phyloP scores from a whole-genome alignment of 257 asterid species.

The Anisodus acutangulus region DNA sequence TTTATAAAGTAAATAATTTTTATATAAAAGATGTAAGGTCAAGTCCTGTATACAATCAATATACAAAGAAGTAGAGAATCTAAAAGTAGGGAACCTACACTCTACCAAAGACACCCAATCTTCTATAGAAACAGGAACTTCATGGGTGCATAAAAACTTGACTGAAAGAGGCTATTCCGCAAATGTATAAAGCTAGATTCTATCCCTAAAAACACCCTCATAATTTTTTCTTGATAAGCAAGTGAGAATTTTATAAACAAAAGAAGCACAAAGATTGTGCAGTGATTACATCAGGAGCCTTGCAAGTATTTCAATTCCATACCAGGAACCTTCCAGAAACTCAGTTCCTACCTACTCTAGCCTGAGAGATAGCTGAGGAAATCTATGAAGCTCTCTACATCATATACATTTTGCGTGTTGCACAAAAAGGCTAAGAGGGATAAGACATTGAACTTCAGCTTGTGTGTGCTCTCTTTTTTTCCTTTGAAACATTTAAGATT shows the following conservation, averaged over 20 bases:
- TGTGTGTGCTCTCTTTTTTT: neutral
- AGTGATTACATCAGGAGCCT: constrained; percentile 15
- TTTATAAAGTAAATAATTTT: neutral
- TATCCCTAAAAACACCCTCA: constrained; percentile 2
- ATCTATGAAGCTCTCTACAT: neutral
- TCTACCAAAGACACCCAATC: neutral
- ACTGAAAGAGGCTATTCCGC: neutral
- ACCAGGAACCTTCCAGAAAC: neutral
- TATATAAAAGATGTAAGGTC: neutral
- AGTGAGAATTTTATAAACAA: neutral
- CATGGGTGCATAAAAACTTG: constrained; percentile 4
- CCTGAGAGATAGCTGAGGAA: neutral
- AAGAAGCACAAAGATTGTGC: neutral
- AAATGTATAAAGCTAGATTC: neutral
- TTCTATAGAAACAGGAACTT: constrained; percentile 12
- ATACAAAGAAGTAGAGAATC: constrained; percentile 5
- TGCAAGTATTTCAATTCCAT: neutral
- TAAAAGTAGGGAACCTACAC: constrained; percentile 19
- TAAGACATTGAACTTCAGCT: neutral
- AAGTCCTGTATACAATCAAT: neutral
- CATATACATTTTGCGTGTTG: neutral
- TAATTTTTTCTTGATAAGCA: neutral
- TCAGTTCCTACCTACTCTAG: constrained; percentile 5
- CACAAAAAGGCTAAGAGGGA: neutral
- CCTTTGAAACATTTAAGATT: neutral